Evolutionary conservation across 1,284 basidiomycete species (phyloP).

Genomic region (Papiliotrema fonsecae): DNA sequence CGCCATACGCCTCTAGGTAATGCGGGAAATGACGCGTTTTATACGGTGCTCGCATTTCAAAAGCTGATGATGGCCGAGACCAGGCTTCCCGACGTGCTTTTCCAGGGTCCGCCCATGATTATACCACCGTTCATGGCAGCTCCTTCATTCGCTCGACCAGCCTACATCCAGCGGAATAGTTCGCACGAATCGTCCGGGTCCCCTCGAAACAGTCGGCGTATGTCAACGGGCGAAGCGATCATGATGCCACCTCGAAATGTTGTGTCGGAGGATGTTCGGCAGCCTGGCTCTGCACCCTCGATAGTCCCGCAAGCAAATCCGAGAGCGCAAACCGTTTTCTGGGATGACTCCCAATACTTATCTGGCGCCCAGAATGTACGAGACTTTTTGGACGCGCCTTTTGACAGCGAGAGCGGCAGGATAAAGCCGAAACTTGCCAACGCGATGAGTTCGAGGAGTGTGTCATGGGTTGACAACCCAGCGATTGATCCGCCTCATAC

Average conservation of each 20-base stretch:
- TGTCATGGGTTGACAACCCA: conserved; percentile 15
- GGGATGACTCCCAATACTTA: conserved; percentile 41
- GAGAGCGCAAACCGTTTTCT: conserved; percentile 42
- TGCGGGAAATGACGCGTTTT: conserved; percentile 49
- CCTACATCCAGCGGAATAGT: background rate
- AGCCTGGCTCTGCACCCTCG: conserved; percentile 5
- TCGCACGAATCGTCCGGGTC: background rate
- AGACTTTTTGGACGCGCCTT: conserved; percentile 1
- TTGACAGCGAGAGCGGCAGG: too few relatives aligned
- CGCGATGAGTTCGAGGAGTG: conserved; percentile 13
- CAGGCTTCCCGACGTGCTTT: conserved; percentile 35
- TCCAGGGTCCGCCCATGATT: conserved; percentile 14
- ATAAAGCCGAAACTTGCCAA: conserved; percentile 4
- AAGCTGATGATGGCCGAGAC: conserved; percentile 46
- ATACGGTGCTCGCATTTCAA: conserved; percentile 47
- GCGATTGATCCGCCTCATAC: background rate
- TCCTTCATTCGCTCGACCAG: conserved; percentile 7
- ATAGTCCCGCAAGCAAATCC: conserved; percentile 14
- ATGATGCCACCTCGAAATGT: background rate
- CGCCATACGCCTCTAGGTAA: conserved; percentile 45
- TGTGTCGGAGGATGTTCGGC: background rate
- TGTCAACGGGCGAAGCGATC: background rate
- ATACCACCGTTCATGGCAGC: conserved; percentile 6
- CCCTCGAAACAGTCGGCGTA: background rate
- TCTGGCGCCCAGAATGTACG: background rate